Percentiles rank a stretch among this genome's conserved stretches.
Evolutionary conservation across 164 flowering plant species (phyloP).

Genomic region (Protea cynaroides): DNA sequence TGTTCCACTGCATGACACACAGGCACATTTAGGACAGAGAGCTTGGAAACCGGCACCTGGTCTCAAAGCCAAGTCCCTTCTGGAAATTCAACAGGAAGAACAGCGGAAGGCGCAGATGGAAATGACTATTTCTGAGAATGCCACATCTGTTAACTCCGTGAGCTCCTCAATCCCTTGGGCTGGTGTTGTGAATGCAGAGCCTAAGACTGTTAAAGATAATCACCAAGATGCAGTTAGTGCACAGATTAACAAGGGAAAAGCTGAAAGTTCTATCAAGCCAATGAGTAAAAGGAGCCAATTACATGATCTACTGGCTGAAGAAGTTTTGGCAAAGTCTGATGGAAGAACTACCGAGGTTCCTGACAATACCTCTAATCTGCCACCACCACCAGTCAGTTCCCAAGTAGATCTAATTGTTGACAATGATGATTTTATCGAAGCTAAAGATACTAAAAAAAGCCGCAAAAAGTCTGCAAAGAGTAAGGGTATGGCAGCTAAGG

Average conservation of each 20-base stretch:
- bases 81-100: constrained; percentile 96
- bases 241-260: constrained; percentile 23
- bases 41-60: constrained; percentile 97
- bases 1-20: constrained; percentile 20
- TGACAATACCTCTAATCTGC: constrained; percentile 17
- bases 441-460: constrained; percentile 83
- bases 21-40: constrained; percentile 25
- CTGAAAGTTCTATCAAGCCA: constrained; percentile 20
- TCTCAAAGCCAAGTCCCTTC: constrained; percentile 73
- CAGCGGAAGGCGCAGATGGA: constrained; percentile 55
- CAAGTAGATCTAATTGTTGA: constrained; percentile 29
- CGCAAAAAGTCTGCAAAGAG: constrained; percentile 85
- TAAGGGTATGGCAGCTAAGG: constrained; percentile 53
- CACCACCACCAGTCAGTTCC: constrained; percentile 9
- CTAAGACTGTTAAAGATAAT: constrained; percentile 36
- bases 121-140: constrained; percentile 33
- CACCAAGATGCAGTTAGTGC: constrained; percentile 24
- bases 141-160: constrained; percentile 28
- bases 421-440: constrained; percentile 75
- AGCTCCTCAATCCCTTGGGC: constrained; percentile 64
- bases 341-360: constrained; percentile 32
- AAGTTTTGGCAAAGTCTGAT: constrained; percentile 49
- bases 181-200: constrained; percentile 55
- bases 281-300: constrained; percentile 64
- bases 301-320: constrained; percentile 72